Base-by-base conservation (phyloP, 164 flowering plant genomes). In the Macadamia tetraphylla region DNA sequence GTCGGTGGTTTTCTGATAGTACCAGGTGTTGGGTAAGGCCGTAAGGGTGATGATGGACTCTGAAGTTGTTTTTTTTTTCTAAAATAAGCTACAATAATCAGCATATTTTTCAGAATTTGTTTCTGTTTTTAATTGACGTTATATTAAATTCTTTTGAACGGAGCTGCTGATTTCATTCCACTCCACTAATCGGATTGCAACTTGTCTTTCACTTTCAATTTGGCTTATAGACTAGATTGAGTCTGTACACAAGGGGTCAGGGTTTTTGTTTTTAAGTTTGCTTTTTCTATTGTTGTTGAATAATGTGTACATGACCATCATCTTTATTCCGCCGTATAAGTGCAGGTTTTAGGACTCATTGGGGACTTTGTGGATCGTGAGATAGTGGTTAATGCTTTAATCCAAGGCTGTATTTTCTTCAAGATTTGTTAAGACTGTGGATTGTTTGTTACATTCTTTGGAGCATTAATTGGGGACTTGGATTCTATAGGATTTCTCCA, bases 371-470 rank as follows among this genome's bases (percentile, higher is more conserved):
- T 58, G 61, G 61, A 5, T 58, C 40, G 40, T 11, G 61, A 29
- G 29, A 58, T 58, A 29, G 35, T 3, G 15, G 9, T 7, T 10
- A 58, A 58, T 62, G 61, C 67, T 68, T 77, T 74, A 58, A 67
- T 69, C 58, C 65, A 73, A 67, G 74, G 73, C 73, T 69, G 65
- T 73, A 74, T 53, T 74, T 69, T 65, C 63, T 75, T 69, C 78
- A 66, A 75, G 78, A 72, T 70, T 65, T 73, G 65, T 79, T 71
- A 74, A 23, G 76, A 70, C 72, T 57, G 8, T 82, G 82, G 83
- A 74, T 61, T 73, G 32, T 70, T 73, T 66, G 51, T 75, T 62
- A 64, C 63, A 64, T 67, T 59, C 64, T 73, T 73, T 79, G 78
- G 76, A 67, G 76, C 74, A 63, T 61, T 70, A 60, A 23, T 68